A percentile compares a stretch with the other conserved stretches of the same genome.
Conservation (phyloP, 139 green algal genomes). For the Chlamydomonas schloesseri region DNA sequence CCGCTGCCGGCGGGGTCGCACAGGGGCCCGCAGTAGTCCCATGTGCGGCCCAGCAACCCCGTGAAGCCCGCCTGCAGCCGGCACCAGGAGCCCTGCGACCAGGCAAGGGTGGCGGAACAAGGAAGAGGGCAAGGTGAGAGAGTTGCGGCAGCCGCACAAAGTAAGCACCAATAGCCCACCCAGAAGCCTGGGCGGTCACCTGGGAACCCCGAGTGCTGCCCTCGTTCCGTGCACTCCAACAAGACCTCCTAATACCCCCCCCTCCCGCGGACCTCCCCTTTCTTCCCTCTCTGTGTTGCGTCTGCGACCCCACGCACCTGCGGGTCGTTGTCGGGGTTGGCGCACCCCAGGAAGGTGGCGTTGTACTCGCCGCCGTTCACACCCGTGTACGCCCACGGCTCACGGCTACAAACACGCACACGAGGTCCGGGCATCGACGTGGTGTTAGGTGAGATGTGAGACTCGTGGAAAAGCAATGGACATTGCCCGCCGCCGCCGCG, state of each 20-base stretch:
- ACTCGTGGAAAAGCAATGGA: too few relatives aligned
- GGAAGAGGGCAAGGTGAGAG: not conserved
- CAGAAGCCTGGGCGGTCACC: too few relatives aligned
- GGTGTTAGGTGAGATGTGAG: not conserved
- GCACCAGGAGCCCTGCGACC: constrained; percentile 21
- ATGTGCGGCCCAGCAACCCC: not conserved
- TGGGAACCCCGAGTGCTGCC: not conserved
- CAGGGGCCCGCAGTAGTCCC: constrained; percentile 10
- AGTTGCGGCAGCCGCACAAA: too few relatives aligned
- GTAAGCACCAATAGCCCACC: too few relatives aligned
- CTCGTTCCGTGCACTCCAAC: not conserved
- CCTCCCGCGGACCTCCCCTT: too few relatives aligned
- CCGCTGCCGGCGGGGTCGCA: not conserved
- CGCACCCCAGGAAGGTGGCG: constrained; percentile 1
- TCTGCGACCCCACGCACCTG: too few relatives aligned
- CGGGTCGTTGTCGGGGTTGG: constrained; percentile 41
- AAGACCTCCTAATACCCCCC: too few relatives aligned
- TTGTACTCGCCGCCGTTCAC: not conserved
- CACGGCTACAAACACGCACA: not conserved
- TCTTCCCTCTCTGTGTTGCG: too few relatives aligned
- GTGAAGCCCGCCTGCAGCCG: constrained; percentile 14
- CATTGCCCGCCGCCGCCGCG: too few relatives aligned
- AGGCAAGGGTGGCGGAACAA: not conserved
- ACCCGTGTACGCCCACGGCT: not conserved
- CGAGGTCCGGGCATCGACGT: not conserved